A percentile compares a stretch with the other conserved stretches of the same genome.
Conservation (phyloP, 2,329 filamentous ascomycete genomes). For the Tolypocladium paradoxum region DNA sequence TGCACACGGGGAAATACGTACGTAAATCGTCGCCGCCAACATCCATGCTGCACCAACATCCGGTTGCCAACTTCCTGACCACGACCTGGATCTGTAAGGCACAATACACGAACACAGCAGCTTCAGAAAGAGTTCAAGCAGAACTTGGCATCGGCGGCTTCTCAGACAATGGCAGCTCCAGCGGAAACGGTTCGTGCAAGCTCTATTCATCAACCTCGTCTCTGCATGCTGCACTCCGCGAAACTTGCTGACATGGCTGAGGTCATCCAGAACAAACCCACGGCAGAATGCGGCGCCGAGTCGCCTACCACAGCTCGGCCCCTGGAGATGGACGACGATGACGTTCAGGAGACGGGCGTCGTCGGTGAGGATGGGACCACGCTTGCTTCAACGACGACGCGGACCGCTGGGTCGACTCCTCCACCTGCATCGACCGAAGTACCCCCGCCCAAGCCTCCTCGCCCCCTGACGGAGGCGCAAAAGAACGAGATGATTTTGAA, state of each 20-base stretch:
- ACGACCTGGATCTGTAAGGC: not conserved
- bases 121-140: not conserved
- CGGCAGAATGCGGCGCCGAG: slow-evolving; percentile 38
- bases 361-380: slow-evolving; percentile 29
- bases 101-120: not conserved
- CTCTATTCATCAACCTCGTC: not conserved
- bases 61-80: not conserved
- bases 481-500: slow-evolving; percentile 81
- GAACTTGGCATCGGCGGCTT: not conserved
- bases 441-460: slow-evolving; percentile 72
- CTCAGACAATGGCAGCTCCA: slow-evolving; percentile 29
- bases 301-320: slow-evolving; percentile 56
- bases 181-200: slow-evolving; percentile 30
- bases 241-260: slow-evolving; percentile 11
- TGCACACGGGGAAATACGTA: not conserved
- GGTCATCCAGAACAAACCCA: slow-evolving; percentile 30
- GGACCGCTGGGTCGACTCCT: slow-evolving; percentile 18
- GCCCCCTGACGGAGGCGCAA: slow-evolving; percentile 69
- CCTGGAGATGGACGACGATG: slow-evolving; percentile 61
- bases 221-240: slow-evolving; percentile 5
- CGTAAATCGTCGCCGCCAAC: not conserved
- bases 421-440: slow-evolving; percentile 13
- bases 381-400: slow-evolving; percentile 14
- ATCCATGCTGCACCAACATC: not conserved
- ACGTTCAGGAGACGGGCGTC: slow-evolving; percentile 49